A percentile compares a stretch with the other conserved stretches of the same genome.
These are phyloP conservation scores for Erodium trifolium DNA, from an alignment of 441 rosid species.

Conservation along the genomic window DNA sequence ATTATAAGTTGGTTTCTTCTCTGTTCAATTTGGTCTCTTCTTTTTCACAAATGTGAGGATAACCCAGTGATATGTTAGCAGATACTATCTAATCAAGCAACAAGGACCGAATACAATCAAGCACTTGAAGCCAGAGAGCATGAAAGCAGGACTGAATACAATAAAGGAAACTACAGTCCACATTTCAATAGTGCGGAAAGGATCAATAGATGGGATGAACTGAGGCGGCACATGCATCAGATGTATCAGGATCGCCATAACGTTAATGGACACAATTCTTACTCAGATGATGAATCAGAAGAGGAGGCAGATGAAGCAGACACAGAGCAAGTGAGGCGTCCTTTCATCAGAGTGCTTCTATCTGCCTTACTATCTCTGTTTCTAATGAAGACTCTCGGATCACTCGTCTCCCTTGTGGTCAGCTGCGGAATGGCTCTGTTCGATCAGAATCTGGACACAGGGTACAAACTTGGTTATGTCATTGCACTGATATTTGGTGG, in stretches of 20 bases:
- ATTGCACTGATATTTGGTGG: constrained; percentile 79
- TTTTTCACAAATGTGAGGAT: background rate
- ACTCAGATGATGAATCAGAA: background rate
- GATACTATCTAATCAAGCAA: constrained; percentile 61
- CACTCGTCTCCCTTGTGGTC: constrained; percentile 48
- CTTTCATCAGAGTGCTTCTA: constrained; percentile 34
- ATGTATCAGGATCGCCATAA: background rate
- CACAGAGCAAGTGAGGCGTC: background rate
- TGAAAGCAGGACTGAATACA: background rate
- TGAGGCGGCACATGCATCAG: background rate
- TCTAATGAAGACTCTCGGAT: constrained; percentile 25
- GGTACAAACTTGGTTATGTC: constrained; percentile 37
- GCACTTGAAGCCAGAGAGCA: constrained; percentile 21
- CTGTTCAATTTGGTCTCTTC: background rate
- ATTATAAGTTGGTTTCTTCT: background rate
- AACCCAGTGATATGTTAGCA: constrained; percentile 19
- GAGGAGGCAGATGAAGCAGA: background rate
- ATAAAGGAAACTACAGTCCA: background rate
- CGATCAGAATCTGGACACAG: background rate
- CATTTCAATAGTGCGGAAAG: background rate
- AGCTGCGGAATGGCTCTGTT: constrained; percentile 29
- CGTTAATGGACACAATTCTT: background rate
- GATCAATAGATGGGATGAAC: background rate
- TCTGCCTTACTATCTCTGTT: constrained; percentile 23
- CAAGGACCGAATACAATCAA: constrained; percentile 55